These are phyloP conservation scores for Ophiognomonia clavigignenti-juglandacearum DNA, from an alignment of 2,329 filamentous ascomycete genomes.

Conservation along the genomic window DNA sequence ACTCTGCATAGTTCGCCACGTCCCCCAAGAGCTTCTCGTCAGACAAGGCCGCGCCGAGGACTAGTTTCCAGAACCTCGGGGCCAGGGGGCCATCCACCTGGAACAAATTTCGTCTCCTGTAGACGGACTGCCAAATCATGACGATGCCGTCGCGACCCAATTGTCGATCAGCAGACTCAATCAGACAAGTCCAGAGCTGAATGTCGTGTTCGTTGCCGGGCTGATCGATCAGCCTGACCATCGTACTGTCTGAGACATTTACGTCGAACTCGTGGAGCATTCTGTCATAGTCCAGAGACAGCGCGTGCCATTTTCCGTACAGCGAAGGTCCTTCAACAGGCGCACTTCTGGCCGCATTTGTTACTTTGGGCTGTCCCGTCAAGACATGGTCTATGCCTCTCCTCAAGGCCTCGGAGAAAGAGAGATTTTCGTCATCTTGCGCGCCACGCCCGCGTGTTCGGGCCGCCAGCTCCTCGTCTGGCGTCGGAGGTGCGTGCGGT, in stretches of 20 bases:
- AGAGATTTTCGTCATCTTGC: conserved; percentile 4
- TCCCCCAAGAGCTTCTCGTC: conserved; percentile 28
- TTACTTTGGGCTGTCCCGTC: background rate
- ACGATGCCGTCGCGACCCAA: conserved; percentile 21
- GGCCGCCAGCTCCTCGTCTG: conserved; percentile 10
- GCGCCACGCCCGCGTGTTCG: background rate
- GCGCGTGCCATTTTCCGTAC: conserved; percentile 23
- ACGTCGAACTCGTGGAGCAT: conserved; percentile 23
- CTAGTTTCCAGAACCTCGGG: conserved; percentile 23
- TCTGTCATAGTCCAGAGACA: conserved; percentile 22
- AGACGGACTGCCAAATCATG: conserved; percentile 24
- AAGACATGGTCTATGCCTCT: conserved; percentile 9
- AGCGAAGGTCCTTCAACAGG: conserved; percentile 12
- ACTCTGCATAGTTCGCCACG: conserved; percentile 36
- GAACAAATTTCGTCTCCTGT: conserved; percentile 19
- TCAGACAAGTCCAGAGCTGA: conserved; percentile 26
- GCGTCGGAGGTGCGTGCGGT: background rate
- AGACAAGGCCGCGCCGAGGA: conserved; percentile 29
- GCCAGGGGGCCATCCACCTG: conserved; percentile 22
- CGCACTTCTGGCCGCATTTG: background rate
- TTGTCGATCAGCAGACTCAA: conserved; percentile 25
- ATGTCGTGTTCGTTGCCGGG: conserved; percentile 24
- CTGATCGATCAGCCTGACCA: conserved; percentile 21
- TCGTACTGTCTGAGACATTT: background rate
- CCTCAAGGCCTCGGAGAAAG: conserved; percentile 8